phyloP scores from a whole-genome alignment of 495 filamentous ascomycete genomes.

The Trichocladium antarcticum region DNA sequence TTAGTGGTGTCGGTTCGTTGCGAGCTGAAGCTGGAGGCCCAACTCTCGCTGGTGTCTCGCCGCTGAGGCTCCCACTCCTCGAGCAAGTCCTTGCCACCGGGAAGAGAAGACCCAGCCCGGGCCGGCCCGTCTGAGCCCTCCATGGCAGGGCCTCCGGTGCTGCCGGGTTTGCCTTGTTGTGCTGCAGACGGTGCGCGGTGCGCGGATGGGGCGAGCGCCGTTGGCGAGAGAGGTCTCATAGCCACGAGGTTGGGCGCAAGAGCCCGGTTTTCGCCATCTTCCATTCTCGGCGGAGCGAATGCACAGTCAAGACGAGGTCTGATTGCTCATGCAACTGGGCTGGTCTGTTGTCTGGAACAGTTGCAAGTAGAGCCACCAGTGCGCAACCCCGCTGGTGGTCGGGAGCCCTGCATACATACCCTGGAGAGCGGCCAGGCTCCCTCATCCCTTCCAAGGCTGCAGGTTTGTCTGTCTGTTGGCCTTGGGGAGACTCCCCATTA shows the following conservation, averaged over 20 bases:
- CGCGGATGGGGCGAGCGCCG: background rate
- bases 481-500: too few species aligned
- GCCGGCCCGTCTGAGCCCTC: background rate
- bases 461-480: too few species aligned
- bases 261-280: background rate
- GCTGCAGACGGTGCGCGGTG: background rate
- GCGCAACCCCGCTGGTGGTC: too few species aligned
- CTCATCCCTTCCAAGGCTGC: too few species aligned
- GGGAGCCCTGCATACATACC: too few species aligned
- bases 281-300: background rate
- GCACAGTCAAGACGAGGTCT: background rate
- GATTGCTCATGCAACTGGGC: too few species aligned
- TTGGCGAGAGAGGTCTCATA: background rate
- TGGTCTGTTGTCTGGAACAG: too few species aligned
- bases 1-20: conserved; percentile 14
- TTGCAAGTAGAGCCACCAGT: too few species aligned
- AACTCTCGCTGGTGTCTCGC: conserved; percentile 14
- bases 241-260: background rate
- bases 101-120: background rate
- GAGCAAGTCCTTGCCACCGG: background rate
- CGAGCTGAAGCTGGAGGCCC: background rate
- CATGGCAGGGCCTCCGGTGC: background rate
- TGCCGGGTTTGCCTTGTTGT: background rate
- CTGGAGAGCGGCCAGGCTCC: too few species aligned
- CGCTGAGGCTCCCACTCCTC: background rate